phyloP scores from a whole-genome alignment of 2,329 filamentous ascomycete genomes.

The Aspergillus flavus region DNA sequence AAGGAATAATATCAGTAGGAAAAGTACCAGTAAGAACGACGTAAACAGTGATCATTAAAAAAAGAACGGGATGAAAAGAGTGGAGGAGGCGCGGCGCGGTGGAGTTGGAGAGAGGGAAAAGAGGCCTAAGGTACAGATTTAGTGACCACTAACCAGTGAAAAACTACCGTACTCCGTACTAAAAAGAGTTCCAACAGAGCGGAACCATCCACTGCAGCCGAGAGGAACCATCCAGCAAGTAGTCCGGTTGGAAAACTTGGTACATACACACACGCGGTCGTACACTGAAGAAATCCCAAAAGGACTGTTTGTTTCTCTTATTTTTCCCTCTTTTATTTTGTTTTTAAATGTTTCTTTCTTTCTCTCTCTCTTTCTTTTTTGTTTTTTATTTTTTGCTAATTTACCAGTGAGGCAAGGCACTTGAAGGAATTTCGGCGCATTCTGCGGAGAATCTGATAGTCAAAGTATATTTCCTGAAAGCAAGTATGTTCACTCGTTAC shows the following conservation, averaged over 20 bases:
- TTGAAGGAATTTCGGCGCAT: not conserved
- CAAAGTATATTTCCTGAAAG: not conserved
- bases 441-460: not conserved
- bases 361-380: not conserved
- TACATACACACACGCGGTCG: not conserved
- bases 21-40: not conserved
- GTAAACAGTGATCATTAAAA: slow-evolving; percentile 7
- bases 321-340: not conserved
- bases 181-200: slow-evolving; percentile 20
- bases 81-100: not conserved
- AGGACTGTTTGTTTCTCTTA: not conserved
- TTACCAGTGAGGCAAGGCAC: not conserved
- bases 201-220: slow-evolving; percentile 19
- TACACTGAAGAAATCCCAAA: not conserved
- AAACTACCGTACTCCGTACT: slow-evolving; percentile 12
- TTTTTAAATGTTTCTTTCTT: not conserved
- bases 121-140: slow-evolving; percentile 3
- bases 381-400: not conserved
- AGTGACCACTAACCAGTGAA: slow-evolving; percentile 8
- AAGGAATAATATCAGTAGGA: not conserved
- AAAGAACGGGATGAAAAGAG: slow-evolving; percentile 3
- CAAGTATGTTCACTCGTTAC: not conserved
- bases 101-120: slow-evolving; percentile 1
- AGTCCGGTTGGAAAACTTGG: not conserved
- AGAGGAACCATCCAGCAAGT: slow-evolving; percentile 6